These are phyloP conservation scores for Colletotrichum abscissum DNA, from an alignment of 2,329 filamentous ascomycete species.

Conservation along the genomic window DNA sequence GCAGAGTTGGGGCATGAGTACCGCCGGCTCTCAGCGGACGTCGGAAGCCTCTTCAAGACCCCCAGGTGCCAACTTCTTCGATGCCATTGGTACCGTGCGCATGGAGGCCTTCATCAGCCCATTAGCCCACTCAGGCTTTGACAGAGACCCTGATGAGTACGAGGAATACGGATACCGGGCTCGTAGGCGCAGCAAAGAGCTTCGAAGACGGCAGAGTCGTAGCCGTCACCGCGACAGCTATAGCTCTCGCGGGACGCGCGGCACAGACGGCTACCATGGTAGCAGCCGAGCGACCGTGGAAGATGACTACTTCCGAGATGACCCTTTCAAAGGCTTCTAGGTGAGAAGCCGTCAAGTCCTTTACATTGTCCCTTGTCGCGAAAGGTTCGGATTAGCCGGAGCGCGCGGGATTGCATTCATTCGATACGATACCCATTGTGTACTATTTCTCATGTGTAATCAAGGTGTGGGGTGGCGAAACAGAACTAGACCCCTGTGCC, in stretches of 20 bases:
- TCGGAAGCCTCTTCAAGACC: conserved; percentile 65
- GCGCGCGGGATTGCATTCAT: conserved; percentile 27
- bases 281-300: conserved; percentile 60
- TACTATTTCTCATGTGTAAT: conserved; percentile 29
- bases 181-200: conserved; percentile 66
- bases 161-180: conserved; percentile 61
- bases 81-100: conserved; percentile 88
- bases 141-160: conserved; percentile 59
- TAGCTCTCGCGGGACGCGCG: conserved; percentile 55
- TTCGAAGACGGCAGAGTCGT: conserved; percentile 63
- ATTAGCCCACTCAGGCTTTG: conserved; percentile 60
- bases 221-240: conserved; percentile 66
- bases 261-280: conserved; percentile 60
- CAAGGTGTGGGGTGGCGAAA: not conserved
- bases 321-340: conserved; percentile 72
- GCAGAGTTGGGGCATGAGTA: conserved; percentile 58
- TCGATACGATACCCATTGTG: conserved; percentile 29
- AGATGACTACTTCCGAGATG: conserved; percentile 69
- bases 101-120: conserved; percentile 96
- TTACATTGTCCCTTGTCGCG: conserved; percentile 15
- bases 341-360: conserved; percentile 3
- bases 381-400: not conserved
- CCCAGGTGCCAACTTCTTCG: conserved; percentile 74
- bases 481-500: not conserved
- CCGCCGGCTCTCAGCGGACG: conserved; percentile 60